Percentiles rank a stretch among this genome's conserved stretches.
These are phyloP conservation scores for Yamadazyma triangularis DNA, from an alignment of 1,139 yeast species.

Conservation along the genomic window DNA sequence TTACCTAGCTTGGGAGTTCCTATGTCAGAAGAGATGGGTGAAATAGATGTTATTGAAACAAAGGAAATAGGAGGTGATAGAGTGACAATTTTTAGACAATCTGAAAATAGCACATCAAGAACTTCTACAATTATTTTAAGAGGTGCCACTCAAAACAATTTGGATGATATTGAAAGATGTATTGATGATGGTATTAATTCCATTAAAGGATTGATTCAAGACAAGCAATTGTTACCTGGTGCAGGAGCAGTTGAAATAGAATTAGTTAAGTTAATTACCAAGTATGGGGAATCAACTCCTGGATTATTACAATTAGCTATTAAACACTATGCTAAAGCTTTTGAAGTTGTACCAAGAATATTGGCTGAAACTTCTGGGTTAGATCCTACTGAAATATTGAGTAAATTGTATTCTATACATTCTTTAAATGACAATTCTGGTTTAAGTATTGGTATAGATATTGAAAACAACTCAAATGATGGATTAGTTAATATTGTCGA, in stretches of 20 bases:
- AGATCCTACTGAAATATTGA: conserved; percentile 82
- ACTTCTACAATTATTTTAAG: conserved; percentile 91
- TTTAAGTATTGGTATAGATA: conserved; percentile 62
- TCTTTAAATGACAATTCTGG: conserved; percentile 31
- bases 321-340: conserved; percentile 89
- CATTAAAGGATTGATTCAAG: conserved; percentile 82
- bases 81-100: conserved; percentile 90
- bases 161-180: conserved; percentile 95
- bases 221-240: conserved; percentile 80
- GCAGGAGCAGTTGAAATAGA: conserved; percentile 98
- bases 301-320: conserved; percentile 91
- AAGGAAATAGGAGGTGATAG: conserved; percentile 96
- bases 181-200: conserved; percentile 96
- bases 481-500: conserved; percentile 70
- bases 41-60: conserved; percentile 82
- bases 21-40: conserved; percentile 90
- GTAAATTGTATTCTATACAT: conserved; percentile 86
- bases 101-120: conserved; percentile 52
- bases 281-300: conserved; percentile 89
- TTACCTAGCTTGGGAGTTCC: conserved; percentile 95
- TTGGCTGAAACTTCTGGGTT: conserved; percentile 93
- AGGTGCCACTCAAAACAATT: conserved; percentile 94
- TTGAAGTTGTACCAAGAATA: conserved; percentile 93
- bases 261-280: conserved; percentile 71
- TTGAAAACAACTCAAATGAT: conserved; percentile 56